Conservation (phyloP, 2,329 filamentous ascomycete genomes). For the Monosporascus sp. region DNA sequence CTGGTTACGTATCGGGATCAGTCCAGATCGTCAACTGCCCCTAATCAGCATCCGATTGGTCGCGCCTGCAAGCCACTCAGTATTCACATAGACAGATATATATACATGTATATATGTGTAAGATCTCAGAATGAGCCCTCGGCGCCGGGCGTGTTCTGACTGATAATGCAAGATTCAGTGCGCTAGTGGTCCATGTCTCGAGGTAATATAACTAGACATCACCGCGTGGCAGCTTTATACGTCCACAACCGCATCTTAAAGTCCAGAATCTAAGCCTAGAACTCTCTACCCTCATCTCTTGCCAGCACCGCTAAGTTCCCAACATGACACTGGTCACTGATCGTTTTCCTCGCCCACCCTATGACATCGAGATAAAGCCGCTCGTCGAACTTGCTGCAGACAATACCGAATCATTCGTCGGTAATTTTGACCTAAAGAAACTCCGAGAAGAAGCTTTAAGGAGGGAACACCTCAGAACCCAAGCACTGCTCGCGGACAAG, state of each 20-base stretch:
- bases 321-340: constrained; percentile 20
- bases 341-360: constrained; percentile 23
- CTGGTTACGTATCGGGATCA: no score
- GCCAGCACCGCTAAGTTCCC: constrained; percentile 12
- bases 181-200: no score
- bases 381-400: constrained; percentile 9
- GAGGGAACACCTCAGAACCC: constrained; percentile 20
- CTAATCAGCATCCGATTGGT: no score
- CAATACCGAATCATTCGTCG: constrained; percentile 3
- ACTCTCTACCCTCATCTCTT: constrained; percentile 1
- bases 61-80: no score
- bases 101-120: no score
- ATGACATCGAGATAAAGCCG: constrained; percentile 22
- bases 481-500: constrained; percentile 21
- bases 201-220: no score
- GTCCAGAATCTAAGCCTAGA: constrained; percentile 7
- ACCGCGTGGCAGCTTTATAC: no score
- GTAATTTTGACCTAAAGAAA: constrained; percentile 22
- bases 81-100: no score
- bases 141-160: no score
- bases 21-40: no score
- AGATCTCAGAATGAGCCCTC: no score
- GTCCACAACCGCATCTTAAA: background rate
- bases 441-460: constrained; percentile 20
- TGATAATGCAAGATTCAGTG: no score